Evolutionary conservation across 345 rosid genomes (phyloP).

Genomic region (Eucalyptus curtisii): DNA sequence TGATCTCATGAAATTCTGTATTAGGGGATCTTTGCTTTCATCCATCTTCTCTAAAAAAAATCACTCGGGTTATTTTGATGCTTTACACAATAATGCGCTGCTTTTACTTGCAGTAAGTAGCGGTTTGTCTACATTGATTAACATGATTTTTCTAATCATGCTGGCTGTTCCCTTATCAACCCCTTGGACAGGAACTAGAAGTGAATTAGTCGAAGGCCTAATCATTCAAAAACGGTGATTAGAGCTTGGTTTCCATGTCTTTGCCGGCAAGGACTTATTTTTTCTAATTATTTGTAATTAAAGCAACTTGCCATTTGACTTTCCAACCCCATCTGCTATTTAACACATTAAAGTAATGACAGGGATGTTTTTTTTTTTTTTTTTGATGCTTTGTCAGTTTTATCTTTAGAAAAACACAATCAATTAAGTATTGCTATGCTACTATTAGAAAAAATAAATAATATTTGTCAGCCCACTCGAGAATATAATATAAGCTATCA

Average conservation of each 20-base stretch:
- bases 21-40: not conserved
- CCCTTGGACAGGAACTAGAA: not conserved
- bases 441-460: not conserved
- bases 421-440: not conserved
- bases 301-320: not conserved
- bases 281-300: not conserved
- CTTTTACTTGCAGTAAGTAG: not conserved
- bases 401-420: not conserved
- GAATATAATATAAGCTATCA: not conserved
- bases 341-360: not conserved
- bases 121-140: not conserved
- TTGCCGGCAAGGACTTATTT: not conserved
- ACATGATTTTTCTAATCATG: not conserved
- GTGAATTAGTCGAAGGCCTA: not conserved
- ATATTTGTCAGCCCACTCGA: not conserved
- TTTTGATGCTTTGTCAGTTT: not conserved
- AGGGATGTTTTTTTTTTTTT: not conserved
- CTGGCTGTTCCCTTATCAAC: not conserved
- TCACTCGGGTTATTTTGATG: no score
- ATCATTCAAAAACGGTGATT: not conserved
- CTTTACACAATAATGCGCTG: not conserved
- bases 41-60: no score
- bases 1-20: not conserved
- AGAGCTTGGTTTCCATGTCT: not conserved
- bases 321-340: not conserved